Percentiles rank a stretch among this genome's conserved stretches.
phyloP scores from a whole-genome alignment of 2,329 filamentous ascomycete genomes.

The Aspergillus eucalypticola region DNA sequence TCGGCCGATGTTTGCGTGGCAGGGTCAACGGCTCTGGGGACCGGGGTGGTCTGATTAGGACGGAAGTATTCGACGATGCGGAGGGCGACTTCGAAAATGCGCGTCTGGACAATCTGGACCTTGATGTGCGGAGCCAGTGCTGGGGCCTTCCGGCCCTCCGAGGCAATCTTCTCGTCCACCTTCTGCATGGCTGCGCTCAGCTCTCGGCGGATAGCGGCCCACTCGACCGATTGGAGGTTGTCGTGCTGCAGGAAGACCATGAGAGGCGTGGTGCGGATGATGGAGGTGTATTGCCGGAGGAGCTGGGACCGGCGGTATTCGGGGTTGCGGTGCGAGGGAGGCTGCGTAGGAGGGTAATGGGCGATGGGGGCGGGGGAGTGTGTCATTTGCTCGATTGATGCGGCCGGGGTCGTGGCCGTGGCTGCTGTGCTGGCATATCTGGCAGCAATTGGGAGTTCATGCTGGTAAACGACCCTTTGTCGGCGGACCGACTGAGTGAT shows the following conservation, averaged over 20 bases:
- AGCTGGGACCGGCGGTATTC: slow-evolving; percentile 90
- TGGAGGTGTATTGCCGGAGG: slow-evolving; percentile 79
- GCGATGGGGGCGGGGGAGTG: slow-evolving; percentile 47
- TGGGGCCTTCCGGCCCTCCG: slow-evolving; percentile 47
- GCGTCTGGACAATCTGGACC: slow-evolving; percentile 81
- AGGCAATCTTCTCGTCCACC: slow-evolving; percentile 68
- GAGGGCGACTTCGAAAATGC: slow-evolving; percentile 83
- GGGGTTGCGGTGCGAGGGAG: slow-evolving; percentile 80
- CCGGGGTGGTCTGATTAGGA: slow-evolving; percentile 44
- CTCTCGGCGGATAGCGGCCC: slow-evolving; percentile 71
- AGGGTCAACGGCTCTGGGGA: slow-evolving; percentile 29
- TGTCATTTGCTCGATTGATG: slow-evolving; percentile 53
- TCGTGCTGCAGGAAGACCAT: slow-evolving; percentile 85
- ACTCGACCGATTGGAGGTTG: slow-evolving; percentile 73
- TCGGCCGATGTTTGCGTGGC: slow-evolving; percentile 36
- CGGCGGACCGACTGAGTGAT: slow-evolving; percentile 38
- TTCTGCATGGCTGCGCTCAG: slow-evolving; percentile 62
- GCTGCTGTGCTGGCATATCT: slow-evolving; percentile 44
- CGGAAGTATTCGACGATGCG: slow-evolving; percentile 83
- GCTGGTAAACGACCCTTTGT: slow-evolving; percentile 37
- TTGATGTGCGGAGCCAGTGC: slow-evolving; percentile 64
- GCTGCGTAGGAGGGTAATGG: slow-evolving; percentile 67
- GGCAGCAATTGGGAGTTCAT: slow-evolving; percentile 43
- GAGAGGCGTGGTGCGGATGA: slow-evolving; percentile 80
- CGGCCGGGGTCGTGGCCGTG: slow-evolving; percentile 52